phyloP scores from a whole-genome alignment of 2,329 filamentous ascomycete species.

The Exophiala sp. region DNA sequence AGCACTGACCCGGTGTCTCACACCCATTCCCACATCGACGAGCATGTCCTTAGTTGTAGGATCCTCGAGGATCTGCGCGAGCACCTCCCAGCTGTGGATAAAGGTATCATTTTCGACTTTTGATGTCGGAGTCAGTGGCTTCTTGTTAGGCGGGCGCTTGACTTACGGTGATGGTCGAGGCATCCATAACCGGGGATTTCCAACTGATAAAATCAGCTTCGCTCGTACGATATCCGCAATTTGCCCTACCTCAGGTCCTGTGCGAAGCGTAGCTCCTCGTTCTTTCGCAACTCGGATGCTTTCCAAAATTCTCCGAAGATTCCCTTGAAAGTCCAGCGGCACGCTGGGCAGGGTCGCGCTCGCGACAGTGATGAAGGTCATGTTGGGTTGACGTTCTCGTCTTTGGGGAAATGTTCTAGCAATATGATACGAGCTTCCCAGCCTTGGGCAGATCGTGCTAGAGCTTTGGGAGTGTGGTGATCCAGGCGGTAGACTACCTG shows the following conservation, averaged over 20 bases:
- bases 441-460: too few species aligned
- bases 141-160: slow-evolving; percentile 34
- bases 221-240: neutral
- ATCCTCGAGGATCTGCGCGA: slow-evolving; percentile 59
- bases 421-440: too few species aligned
- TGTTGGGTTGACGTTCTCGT: too few species aligned
- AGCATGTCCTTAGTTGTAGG: slow-evolving; percentile 62
- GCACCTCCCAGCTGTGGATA: slow-evolving; percentile 61
- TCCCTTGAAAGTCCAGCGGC: slow-evolving; percentile 61
- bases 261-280: slow-evolving; percentile 59
- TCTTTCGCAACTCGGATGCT: slow-evolving; percentile 60
- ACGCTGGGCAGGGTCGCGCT: slow-evolving; percentile 3
- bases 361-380: too few species aligned
- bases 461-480: too few species aligned
- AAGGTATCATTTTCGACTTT: slow-evolving; percentile 49
- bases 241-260: slow-evolving; percentile 53
- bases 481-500: too few species aligned
- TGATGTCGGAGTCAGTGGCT: slow-evolving; percentile 35
- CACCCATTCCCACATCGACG: slow-evolving; percentile 46
- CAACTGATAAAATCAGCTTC: slow-evolving; percentile 31
- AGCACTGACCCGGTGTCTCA: slow-evolving; percentile 20
- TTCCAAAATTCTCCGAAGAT: slow-evolving; percentile 60
- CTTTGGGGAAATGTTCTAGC: too few species aligned
- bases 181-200: slow-evolving; percentile 62
- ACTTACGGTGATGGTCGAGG: slow-evolving; percentile 64